Base-by-base conservation (phyloP, 1,139 yeast species). In the Debaryomyces robertsiae region DNA sequence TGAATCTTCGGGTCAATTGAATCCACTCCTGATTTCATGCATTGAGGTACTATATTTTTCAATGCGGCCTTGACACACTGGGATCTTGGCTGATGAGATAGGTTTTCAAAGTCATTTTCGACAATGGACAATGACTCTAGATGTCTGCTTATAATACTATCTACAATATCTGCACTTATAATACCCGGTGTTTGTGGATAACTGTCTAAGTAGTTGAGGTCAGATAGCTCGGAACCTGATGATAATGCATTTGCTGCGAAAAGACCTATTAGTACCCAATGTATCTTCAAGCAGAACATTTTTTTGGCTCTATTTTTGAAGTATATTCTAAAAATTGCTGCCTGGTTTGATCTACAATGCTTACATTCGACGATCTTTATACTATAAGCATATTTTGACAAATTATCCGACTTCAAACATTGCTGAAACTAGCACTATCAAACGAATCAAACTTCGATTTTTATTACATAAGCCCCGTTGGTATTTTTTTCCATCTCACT, bases 1-100 rank as follows among this genome's bases (percentile, higher is more conserved):
- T 72, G 61, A 17, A 50, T 41, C 9, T 24, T 37, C 1, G 69
- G 57, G 18, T 58, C 58, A n/a, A 73, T 42, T 1, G 57, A 39
- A 11, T 71, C 73, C 1, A 62, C 47, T 0, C 76, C 77, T 4
- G 47, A 38, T 1, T 43, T 42, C 7, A 53, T 47, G 40, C 78
- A 73, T 18, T 50, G 48, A 0, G 60, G 57, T 9, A 69, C 37
- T 6, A 68, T 46, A 1, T 50, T 49, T 2, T 39, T 31, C 4
- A 71, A 42, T 1, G 76, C 72, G 3, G 49, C 41, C 32, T 51
- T 48, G 1, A 60, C 47, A 48, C 75, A 69, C 25, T 40, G 23
- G 4, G 52, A 48, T 19, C 42, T 43, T 7, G 32, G 30, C 32
- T 25, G 36, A 9, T 24, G 15, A 2, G 39, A 17, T 11, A 43